Evolutionary conservation across 2,329 filamentous ascomycete genomes (phyloP).

Genomic region (Penicillium sp.): DNA sequence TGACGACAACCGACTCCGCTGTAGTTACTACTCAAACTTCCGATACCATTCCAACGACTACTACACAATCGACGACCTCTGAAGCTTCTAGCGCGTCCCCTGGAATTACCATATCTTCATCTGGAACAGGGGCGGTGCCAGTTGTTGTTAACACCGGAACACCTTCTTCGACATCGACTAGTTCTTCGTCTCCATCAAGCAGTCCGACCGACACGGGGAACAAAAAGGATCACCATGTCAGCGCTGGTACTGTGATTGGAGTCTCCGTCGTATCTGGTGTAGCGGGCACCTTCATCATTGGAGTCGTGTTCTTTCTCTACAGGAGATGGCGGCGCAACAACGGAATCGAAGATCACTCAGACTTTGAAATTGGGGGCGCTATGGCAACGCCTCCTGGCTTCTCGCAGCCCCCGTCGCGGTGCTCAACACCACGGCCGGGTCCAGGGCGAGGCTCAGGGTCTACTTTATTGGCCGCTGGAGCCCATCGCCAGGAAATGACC

Average conservation of each 20-base stretch:
- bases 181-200: constrained; percentile 2
- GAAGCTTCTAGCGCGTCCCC: constrained; percentile 18
- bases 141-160: constrained; percentile 5
- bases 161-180: constrained; percentile 3
- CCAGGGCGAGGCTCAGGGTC: constrained; percentile 4
- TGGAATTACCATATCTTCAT: constrained; percentile 12
- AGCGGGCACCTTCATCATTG: constrained; percentile 33
- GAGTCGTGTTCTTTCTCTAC: constrained; percentile 31
- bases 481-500: constrained; percentile 16
- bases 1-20: constrained; percentile 2
- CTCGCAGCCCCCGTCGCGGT: constrained; percentile 21
- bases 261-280: constrained; percentile 36
- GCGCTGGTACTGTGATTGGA: constrained; percentile 32
- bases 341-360: constrained; percentile 17
- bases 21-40: background rate
- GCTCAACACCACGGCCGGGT: constrained; percentile 18
- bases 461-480: constrained; percentile 5
- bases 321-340: constrained; percentile 26
- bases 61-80: constrained; percentile 3
- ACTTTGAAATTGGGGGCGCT: constrained; percentile 39
- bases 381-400: constrained; percentile 38
- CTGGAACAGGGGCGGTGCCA: constrained; percentile 6
- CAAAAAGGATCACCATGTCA: constrained; percentile 13
- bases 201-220: background rate
- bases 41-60: constrained; percentile 4